Percentiles rank a stretch among this genome's conserved stretches.
These are phyloP conservation scores for Botryotinia calthae DNA, from an alignment of 2,329 filamentous ascomycete genomes.

Conservation along the genomic window DNA sequence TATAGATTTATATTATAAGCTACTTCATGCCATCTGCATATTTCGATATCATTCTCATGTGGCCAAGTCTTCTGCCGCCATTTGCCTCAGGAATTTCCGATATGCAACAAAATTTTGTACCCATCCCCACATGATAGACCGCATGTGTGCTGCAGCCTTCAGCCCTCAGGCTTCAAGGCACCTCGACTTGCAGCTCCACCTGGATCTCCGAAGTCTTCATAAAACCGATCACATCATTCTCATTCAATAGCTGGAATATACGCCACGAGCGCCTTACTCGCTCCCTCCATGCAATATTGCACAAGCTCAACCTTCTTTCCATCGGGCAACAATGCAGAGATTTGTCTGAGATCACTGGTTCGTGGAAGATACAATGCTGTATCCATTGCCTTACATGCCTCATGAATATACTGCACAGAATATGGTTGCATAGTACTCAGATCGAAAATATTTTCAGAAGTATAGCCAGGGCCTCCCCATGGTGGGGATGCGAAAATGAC, in stretches of 20 bases:
- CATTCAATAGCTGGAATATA: slow-evolving; percentile 49
- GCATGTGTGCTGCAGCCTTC: neutral
- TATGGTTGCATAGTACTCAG: slow-evolving; percentile 88
- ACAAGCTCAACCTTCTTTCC: slow-evolving; percentile 66
- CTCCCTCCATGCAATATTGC: slow-evolving; percentile 89
- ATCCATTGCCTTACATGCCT: slow-evolving; percentile 57
- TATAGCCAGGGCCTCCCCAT: slow-evolving; percentile 70
- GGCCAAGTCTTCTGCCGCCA: neutral
- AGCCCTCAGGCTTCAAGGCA: neutral
- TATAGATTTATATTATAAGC: neutral
- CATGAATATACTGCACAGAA: slow-evolving; percentile 60
- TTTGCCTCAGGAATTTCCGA: slow-evolving; percentile 16
- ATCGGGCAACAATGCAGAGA: slow-evolving; percentile 56
- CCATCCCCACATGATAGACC: slow-evolving; percentile 10
- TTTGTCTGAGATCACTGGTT: slow-evolving; percentile 76
- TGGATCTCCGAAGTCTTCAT: neutral
- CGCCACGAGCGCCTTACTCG: slow-evolving; percentile 77
- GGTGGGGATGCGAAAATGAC: slow-evolving; percentile 71
- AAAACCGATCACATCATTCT: neutral
- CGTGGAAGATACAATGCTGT: slow-evolving; percentile 80
- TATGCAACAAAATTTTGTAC: slow-evolving; percentile 19
- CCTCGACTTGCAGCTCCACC: neutral
- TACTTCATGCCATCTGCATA: neutral
- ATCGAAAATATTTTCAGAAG: slow-evolving; percentile 71
- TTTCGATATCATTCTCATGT: neutral